These are phyloP conservation scores for Xylariaceae sp. DNA, from an alignment of 2,329 filamentous ascomycete species.

Conservation along the genomic window DNA sequence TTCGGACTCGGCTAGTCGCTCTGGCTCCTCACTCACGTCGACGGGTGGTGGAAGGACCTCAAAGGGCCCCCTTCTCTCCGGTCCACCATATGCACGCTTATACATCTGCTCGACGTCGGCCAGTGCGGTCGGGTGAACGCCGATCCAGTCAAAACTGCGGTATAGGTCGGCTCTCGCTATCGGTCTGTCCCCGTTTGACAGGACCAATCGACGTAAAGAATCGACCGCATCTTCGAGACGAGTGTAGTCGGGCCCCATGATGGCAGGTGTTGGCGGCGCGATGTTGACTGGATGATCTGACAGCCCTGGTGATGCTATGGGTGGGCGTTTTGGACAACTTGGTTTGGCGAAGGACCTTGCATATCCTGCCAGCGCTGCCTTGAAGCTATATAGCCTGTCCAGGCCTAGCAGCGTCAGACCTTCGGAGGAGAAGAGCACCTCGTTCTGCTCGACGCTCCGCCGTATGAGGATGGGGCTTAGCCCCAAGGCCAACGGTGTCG, in stretches of 20 bases:
- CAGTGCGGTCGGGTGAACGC: slow-evolving; percentile 44
- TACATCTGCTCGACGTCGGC: slow-evolving; percentile 53
- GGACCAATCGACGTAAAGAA: slow-evolving; percentile 55
- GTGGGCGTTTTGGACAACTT: slow-evolving; percentile 12
- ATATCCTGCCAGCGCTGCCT: slow-evolving; percentile 54
- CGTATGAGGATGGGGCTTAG: slow-evolving; percentile 48
- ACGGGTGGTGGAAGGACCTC: slow-evolving; percentile 32
- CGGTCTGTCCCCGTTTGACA: slow-evolving; percentile 46
- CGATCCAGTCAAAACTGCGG: slow-evolving; percentile 53
- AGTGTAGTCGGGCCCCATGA: slow-evolving; percentile 12
- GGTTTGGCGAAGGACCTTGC: slow-evolving; percentile 33
- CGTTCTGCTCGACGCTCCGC: slow-evolving; percentile 54
- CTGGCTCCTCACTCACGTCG: slow-evolving; percentile 7
- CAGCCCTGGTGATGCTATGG: slow-evolving; percentile 26
- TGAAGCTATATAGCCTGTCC: slow-evolving; percentile 61
- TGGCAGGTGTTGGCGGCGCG: slow-evolving; percentile 7
- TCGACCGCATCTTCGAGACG: slow-evolving; percentile 58
- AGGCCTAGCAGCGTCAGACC: slow-evolving; percentile 55
- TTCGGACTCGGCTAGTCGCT: slow-evolving; percentile 23
- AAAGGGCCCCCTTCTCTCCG: slow-evolving; percentile 41
- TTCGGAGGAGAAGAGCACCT: slow-evolving; percentile 54
- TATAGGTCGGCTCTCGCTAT: slow-evolving; percentile 47
- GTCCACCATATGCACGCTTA: slow-evolving; percentile 49
- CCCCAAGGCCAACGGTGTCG: slow-evolving; percentile 38
- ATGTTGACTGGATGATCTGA: slow-evolving; percentile 17